Conservation (phyloP, 805 yeast genomes). For the Candida caryicola region DNA sequence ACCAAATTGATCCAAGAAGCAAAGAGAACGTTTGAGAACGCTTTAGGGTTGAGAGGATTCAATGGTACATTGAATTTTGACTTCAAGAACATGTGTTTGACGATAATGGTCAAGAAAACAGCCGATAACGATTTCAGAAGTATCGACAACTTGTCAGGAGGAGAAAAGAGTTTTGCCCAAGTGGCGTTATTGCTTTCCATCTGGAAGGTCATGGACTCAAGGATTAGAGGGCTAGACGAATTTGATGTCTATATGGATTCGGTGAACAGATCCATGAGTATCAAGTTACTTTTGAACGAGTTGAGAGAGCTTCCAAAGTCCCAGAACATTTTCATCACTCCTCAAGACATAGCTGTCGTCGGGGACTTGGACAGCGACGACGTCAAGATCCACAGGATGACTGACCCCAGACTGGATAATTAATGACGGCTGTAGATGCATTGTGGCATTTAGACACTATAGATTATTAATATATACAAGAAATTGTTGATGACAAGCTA, state of each 20-base stretch:
- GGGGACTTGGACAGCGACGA: slow-evolving; percentile 53
- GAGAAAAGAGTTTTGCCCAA: slow-evolving; percentile 93
- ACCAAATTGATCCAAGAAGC: slow-evolving; percentile 31
- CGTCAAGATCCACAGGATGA: slow-evolving; percentile 64
- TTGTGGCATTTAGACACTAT: no score
- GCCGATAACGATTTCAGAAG: slow-evolving; percentile 58
- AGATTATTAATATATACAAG: not conserved
- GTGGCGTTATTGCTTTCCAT: slow-evolving; percentile 82
- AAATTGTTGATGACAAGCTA: not conserved
- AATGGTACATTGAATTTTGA: slow-evolving; percentile 70
- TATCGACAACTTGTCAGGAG: slow-evolving; percentile 88
- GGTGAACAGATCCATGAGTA: slow-evolving; percentile 77
- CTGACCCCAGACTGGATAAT: slow-evolving; percentile 28
- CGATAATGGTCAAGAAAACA: slow-evolving; percentile 60
- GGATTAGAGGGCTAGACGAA: slow-evolving; percentile 89
- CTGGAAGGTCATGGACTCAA: slow-evolving; percentile 90
- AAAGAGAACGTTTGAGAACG: slow-evolving; percentile 48
- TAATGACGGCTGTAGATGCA: not conserved
- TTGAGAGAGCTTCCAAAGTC: slow-evolving; percentile 61
- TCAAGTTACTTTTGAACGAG: slow-evolving; percentile 68
- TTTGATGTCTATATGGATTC: slow-evolving; percentile 98
- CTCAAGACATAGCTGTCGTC: slow-evolving; percentile 79
- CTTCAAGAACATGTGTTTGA: slow-evolving; percentile 46
- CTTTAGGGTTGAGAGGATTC: slow-evolving; percentile 66
- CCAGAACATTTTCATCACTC: slow-evolving; percentile 91